Conservation (phyloP, 495 filamentous ascomycete species). For the Penicillium longicatenatum region DNA sequence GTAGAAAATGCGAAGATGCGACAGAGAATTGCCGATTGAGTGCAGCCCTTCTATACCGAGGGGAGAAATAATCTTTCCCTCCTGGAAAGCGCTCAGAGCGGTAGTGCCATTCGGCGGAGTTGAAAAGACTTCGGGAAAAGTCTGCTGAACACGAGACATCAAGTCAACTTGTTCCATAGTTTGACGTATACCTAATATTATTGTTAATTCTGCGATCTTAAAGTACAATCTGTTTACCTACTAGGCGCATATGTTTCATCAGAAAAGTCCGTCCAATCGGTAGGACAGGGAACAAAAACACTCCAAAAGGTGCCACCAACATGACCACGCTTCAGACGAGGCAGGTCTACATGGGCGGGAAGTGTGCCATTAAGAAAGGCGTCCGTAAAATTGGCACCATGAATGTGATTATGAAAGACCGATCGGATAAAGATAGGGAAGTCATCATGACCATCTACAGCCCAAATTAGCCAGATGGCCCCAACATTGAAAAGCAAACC, state of each 20-base stretch:
- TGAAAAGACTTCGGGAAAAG: slow-evolving; percentile 71
- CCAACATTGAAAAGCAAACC: not conserved
- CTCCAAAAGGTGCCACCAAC: slow-evolving; percentile 85
- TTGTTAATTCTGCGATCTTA: not conserved
- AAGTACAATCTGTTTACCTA: slow-evolving; percentile 24
- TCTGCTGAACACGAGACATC: slow-evolving; percentile 64
- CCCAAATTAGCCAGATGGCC: not conserved
- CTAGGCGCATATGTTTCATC: slow-evolving; percentile 66
- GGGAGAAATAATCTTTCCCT: slow-evolving; percentile 66
- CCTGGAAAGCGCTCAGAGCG: slow-evolving; percentile 60
- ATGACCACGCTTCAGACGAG: slow-evolving; percentile 52
- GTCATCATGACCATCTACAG: slow-evolving; percentile 91
- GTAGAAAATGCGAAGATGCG: slow-evolving; percentile 74
- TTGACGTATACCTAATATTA: slow-evolving; percentile 57
- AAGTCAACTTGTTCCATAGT: slow-evolving; percentile 87
- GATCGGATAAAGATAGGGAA: slow-evolving; percentile 71
- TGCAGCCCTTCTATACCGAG: slow-evolving; percentile 90
- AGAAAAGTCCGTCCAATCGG: slow-evolving; percentile 69
- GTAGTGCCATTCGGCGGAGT: slow-evolving; percentile 55
- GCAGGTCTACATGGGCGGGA: slow-evolving; percentile 75
- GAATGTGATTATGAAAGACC: slow-evolving; percentile 76
- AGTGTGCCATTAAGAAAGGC: slow-evolving; percentile 69
- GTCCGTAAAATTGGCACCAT: slow-evolving; percentile 68
- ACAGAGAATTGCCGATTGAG: slow-evolving; percentile 85
- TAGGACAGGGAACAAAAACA: slow-evolving; percentile 77